Percentiles rank a stretch among this genome's conserved stretches.
Conservation (phyloP, 176 grass and related monocot genomes). For the Raddia distichophylla region DNA sequence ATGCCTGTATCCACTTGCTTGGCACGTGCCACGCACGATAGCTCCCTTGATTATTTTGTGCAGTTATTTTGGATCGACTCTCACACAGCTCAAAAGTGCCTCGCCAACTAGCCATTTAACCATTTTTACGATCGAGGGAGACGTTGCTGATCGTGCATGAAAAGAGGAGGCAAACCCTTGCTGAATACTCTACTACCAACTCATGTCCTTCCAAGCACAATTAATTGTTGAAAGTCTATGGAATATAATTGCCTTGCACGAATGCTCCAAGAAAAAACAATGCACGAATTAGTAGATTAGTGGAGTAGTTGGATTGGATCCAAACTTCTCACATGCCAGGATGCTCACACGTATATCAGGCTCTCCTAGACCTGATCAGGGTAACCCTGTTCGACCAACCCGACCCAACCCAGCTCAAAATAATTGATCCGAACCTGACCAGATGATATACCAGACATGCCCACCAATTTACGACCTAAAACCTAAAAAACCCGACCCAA, state of each 20-base stretch:
- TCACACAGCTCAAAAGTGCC: not conserved
- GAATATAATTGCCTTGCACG: not conserved
- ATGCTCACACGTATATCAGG: not conserved
- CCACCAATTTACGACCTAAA: too few species aligned
- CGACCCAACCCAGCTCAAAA: too few species aligned
- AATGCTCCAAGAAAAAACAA: slow-evolving; percentile 2
- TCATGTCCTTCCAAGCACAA: not conserved
- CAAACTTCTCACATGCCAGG: slow-evolving; percentile 1
- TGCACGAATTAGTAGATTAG: too few species aligned
- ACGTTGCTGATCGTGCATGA: too few species aligned
- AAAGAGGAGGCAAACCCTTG: slow-evolving; percentile 7
- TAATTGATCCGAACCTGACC: too few species aligned
- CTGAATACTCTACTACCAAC: not conserved
- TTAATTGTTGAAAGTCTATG: too few species aligned
- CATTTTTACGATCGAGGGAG: not conserved
- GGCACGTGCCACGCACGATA: not conserved
- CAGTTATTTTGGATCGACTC: not conserved
- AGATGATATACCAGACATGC: too few species aligned
- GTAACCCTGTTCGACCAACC: too few species aligned
- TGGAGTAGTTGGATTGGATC: not conserved
- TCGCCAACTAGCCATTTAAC: not conserved
- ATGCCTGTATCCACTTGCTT: not conserved
- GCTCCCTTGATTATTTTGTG: not conserved
- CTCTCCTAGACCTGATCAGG: not conserved
- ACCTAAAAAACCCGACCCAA: too few species aligned